Evolutionary conservation across 768 basidiomycete genomes (phyloP).

Genomic region (Kwoniella mangroviensis): DNA sequence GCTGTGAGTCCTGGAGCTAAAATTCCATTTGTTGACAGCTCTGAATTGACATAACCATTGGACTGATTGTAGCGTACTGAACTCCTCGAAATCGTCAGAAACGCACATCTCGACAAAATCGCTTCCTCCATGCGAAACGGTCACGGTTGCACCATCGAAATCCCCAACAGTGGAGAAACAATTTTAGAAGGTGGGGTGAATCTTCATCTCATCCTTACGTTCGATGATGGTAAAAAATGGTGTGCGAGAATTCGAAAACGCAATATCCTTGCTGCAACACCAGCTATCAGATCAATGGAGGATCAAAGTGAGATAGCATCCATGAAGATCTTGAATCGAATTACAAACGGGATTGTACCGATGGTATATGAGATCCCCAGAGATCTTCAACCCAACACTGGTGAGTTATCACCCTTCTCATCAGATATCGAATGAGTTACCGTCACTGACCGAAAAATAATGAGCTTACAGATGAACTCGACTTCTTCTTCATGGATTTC

Average conservation of each 20-base stretch:
- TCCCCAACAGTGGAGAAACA: not conserved
- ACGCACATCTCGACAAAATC: not conserved
- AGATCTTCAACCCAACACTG: not conserved
- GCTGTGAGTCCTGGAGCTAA: not conserved
- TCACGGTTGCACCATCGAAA: not conserved
- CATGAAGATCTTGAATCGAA: constrained; percentile 9
- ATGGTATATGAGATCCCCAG: not conserved
- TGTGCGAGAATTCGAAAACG: constrained; percentile 7
- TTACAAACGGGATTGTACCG: not conserved
- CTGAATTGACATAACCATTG: not conserved
- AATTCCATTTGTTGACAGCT: too few species aligned
- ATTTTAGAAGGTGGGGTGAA: constrained; percentile 20
- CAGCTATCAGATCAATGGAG: not conserved
- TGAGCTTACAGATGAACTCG: not conserved
- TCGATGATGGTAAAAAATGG: constrained; percentile 30
- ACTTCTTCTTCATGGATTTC: constrained; percentile 7
- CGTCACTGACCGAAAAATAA: not conserved
- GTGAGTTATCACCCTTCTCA: not conserved
- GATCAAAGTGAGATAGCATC: constrained; percentile 16
- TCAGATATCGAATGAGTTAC: not conserved
- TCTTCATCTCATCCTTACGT: constrained; percentile 8
- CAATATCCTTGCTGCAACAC: not conserved
- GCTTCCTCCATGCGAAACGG: constrained; percentile 7
- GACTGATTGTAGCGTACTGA: not conserved
- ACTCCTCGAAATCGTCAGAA: not conserved